Base-by-base conservation (phyloP, 2,329 filamentous ascomycete genomes). In the Aspergillus transmontanensis region DNA sequence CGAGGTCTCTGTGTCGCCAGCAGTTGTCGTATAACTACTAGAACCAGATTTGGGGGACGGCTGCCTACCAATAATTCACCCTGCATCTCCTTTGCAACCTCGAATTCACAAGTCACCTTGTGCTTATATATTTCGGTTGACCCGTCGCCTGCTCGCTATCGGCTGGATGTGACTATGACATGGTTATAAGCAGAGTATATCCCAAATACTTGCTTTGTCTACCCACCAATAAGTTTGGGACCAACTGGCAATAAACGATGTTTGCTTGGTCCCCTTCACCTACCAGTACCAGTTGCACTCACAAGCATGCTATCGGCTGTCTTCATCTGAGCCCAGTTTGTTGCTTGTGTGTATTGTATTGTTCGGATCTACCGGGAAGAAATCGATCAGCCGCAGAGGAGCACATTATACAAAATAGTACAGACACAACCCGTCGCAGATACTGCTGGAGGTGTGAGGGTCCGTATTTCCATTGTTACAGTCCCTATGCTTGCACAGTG, bases 261-360 rank as follows among this genome's bases (percentile, higher is more conserved):
- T 64, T 64, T 55, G 50, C 63, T 50, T 63, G 66, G 63, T n/a
- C 58, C 51, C 34, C 58, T 62, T 56, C 54, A 55, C 60, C 59
- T 34, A 55, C 57, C 26, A 57, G 45, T 62, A 43, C 60, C 36
- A 65, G 26, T 53, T 71, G 61, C 61, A 59, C 62, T 58, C 64
- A 69, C 60, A 66, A 68, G 58, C 59, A 70, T 69, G 67, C 62
- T 53, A 64, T 64, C 60, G 58, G 63, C 59, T 69, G 64, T 64
- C 62, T 60, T 28, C 51, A 53, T 23, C 60, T 64, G 58, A 66
- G 55, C 30, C 58, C 62, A 23, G 58, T 60, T 59, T 62, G 62
- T 55, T 69, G 60, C 56, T 62, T 58, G 43, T 68, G 60, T 61
- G 43, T 59, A 39, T 56, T 62, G 23, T 53, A 43, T 45, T 57